Evolutionary conservation across 768 basidiomycete species (phyloP).

Genomic region (Mrakia hoshinonis): DNA sequence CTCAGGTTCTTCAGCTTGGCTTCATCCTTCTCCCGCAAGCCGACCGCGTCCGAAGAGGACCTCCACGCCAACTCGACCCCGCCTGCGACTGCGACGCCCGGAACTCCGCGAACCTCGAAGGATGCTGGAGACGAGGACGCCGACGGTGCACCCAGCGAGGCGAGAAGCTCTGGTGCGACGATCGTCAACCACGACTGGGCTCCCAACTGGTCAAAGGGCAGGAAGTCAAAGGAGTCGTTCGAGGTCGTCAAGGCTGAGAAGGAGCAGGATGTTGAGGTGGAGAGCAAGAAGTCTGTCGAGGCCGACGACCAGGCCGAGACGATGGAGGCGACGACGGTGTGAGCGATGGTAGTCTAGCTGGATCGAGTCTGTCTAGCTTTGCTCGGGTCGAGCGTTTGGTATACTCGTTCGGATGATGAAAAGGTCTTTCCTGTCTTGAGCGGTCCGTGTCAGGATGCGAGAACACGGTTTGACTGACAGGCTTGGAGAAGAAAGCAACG

Average conservation of each 20-base stretch:
- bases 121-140: background rate
- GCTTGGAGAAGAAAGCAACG: too few species aligned
- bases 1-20: slow-evolving; percentile 13
- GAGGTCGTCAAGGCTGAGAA: background rate
- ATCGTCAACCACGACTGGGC: slow-evolving; percentile 11
- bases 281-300: too few species aligned
- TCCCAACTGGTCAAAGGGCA: background rate
- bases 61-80: background rate
- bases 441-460: too few species aligned
- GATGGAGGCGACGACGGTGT: too few species aligned
- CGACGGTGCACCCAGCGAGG: background rate
- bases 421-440: too few species aligned
- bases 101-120: too few species aligned
- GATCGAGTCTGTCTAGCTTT: too few species aligned
- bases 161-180: background rate
- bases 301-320: too few species aligned
- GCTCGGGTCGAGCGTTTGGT: too few species aligned
- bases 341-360: too few species aligned
- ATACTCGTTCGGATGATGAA: too few species aligned
- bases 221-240: background rate
- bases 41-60: background rate
- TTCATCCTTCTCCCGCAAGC: slow-evolving; percentile 21
- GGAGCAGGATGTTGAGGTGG: background rate
- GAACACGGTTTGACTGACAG: too few species aligned
- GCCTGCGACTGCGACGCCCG: background rate